Evolutionary conservation across 2,329 filamentous ascomycete genomes (phyloP).

Genomic region (Cordyceps javanica): DNA sequence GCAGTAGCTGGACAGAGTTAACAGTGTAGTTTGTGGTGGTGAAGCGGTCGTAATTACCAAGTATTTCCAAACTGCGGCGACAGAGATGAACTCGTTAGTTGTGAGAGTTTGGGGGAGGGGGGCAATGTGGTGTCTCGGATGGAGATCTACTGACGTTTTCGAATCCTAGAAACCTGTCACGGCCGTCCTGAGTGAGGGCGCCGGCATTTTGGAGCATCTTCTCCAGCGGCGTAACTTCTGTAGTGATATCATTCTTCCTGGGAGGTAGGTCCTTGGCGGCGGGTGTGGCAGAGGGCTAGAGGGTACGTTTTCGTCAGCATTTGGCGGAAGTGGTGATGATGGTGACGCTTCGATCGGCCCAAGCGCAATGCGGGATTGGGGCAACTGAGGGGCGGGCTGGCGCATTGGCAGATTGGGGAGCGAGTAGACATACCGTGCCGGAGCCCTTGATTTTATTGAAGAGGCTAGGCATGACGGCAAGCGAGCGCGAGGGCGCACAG

Average conservation of each 20-base stretch:
- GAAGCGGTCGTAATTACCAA: conserved; percentile 55
- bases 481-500: conserved; percentile 14
- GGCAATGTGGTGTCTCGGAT: conserved; percentile 13
- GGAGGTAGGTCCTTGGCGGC: conserved; percentile 39
- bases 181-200: conserved; percentile 76
- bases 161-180: conserved; percentile 96
- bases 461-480: conserved; percentile 46
- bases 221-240: conserved; percentile 56
- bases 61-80: conserved; percentile 82
- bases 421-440: conserved; percentile 43
- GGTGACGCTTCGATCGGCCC: conserved; percentile 8
- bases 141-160: conserved; percentile 73
- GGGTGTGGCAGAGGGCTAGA: conserved; percentile 38
- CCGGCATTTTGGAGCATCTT: conserved; percentile 79
- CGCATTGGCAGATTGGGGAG: background rate
- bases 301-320: conserved; percentile 28
- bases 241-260: conserved; percentile 51
- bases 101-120: background rate
- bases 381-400: conserved; percentile 1
- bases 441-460: conserved; percentile 54
- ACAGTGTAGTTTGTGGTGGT: conserved; percentile 13
- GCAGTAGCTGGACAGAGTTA: conserved; percentile 63
- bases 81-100: conserved; percentile 29
- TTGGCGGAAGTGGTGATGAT: conserved; percentile 6
- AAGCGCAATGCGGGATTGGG: conserved; percentile 20